A percentile compares a stretch with the other conserved stretches of the same genome.
Evolutionary conservation across 1,284 basidiomycete genomes (phyloP).

Genomic region (Ganoderma leucocontextum): DNA sequence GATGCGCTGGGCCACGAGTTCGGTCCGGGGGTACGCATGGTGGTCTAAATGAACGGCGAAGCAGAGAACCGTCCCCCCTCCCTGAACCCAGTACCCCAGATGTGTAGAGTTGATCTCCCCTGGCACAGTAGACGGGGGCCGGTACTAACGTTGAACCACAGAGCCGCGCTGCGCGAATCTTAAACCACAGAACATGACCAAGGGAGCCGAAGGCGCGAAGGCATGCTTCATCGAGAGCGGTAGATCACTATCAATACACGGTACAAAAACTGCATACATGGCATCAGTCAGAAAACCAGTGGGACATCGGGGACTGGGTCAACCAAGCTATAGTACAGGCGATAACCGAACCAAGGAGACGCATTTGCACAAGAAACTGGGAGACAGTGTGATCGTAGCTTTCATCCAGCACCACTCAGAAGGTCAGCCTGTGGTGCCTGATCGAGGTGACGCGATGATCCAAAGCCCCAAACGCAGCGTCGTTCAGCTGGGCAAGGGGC

Average conservation of each 20-base stretch:
- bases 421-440: conserved; percentile 6
- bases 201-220: not conserved
- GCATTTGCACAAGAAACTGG: not conserved
- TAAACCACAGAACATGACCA: not conserved
- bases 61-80: not conserved
- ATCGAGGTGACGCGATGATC: conserved; percentile 8
- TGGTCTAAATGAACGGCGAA: not conserved
- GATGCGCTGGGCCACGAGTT: not conserved
- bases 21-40: not conserved
- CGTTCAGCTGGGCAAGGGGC: conserved; percentile 19
- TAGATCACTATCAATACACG: not conserved
- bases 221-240: not conserved
- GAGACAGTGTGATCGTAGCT: not conserved
- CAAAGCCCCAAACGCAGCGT: conserved; percentile 10
- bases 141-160: not conserved
- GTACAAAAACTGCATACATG: not conserved
- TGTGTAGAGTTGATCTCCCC: not conserved
- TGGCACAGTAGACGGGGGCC: not conserved
- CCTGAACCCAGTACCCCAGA: not conserved
- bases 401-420: not conserved
- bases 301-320: not conserved
- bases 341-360: not conserved
- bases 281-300: not conserved
- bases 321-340: not conserved
- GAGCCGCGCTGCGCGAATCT: not conserved